Conservation (phyloP, 148 eudicot genomes). For the Nyssa sinensis region DNA sequence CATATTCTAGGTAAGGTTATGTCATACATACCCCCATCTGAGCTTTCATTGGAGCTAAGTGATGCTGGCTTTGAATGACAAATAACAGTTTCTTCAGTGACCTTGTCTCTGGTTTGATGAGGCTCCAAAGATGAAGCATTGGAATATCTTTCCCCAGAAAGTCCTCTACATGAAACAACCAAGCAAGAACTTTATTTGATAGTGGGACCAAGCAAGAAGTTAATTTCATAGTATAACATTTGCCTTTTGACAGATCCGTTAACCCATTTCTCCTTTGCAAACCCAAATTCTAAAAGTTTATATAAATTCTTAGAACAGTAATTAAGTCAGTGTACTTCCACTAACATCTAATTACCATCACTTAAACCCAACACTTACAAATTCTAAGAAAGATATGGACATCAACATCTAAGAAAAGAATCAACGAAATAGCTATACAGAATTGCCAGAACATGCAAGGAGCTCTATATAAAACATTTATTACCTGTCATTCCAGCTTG, state of each 20-base stretch:
- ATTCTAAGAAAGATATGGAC: slow-evolving; percentile 1
- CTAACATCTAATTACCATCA: not conserved
- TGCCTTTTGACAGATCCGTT: not conserved
- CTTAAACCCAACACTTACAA: not conserved
- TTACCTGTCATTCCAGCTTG: slow-evolving; percentile 32
- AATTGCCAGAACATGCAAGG: not conserved
- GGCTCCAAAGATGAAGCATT: slow-evolving; percentile 21
- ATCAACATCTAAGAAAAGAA: slow-evolving; percentile 13
- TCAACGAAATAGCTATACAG: too few relatives aligned
- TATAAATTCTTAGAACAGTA: not conserved
- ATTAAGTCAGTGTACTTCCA: not conserved
- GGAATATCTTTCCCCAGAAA: slow-evolving; percentile 23
- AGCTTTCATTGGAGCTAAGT: slow-evolving; percentile 58
- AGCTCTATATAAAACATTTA: not conserved
- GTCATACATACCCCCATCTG: slow-evolving; percentile 50
- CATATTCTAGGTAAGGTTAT: not conserved
- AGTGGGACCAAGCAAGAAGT: not conserved
- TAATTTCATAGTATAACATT: not conserved
- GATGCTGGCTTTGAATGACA: slow-evolving; percentile 57
- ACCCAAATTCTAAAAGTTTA: not conserved
- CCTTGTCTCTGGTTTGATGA: slow-evolving; percentile 27
- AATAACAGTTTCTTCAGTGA: slow-evolving; percentile 40
- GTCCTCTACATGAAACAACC: slow-evolving; percentile 29
- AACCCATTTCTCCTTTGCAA: not conserved
- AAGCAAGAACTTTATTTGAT: not conserved